Evolutionary conservation across 495 filamentous ascomycete species (phyloP), one percentile per base, ranked within the genome.

Genomic region (Lophiotrema nucula): DNA sequence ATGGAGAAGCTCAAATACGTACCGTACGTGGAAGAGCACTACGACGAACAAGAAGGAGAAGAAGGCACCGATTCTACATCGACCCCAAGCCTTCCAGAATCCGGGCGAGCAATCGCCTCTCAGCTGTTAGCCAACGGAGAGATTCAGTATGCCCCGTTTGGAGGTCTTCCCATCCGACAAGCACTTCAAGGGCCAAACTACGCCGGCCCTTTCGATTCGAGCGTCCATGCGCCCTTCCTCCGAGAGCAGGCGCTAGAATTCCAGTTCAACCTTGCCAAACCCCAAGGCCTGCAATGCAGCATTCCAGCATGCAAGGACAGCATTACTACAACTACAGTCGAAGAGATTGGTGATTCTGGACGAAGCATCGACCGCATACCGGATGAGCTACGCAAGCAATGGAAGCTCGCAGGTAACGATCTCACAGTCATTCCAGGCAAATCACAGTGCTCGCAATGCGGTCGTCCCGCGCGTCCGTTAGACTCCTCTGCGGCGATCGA

Each of bases 121-220:
- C 48, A 59, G 2, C 45, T 71, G 0, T 22, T 72, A 6, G 23
- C 39, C 0, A 48, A 47, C 28, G 49, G 56, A 15, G 51, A 70
- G 45, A 66, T 74, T 12, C 44, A 50, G 16, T 50, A 60, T 3
- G 26, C 44, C 8, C 65, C 67, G n/a, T 57, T 72, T 47, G 72
- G 72, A 11, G 58, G 55, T n/a, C 45, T 74, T 11, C 72, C 72
- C 2, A 63, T 70, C 22, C 50, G 61, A 10, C 70, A 74, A 53
- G 69, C 67, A 16, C 69, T 72, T 18, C 70, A 73, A 59, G 72
- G 72, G 1, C 58, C 57, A 0, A 59, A 61, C 5, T 72, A 73
- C 47, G 38, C 10, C 22, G 60, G 61, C 0, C 60, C 57, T 13
- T 59, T 49, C 43, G 62, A 68, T 31, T 8, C 25, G 1, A 46